These are phyloP conservation scores for Cladophialophora bantiana DNA, from an alignment of 2,329 filamentous ascomycete species.

Conservation along the genomic window DNA sequence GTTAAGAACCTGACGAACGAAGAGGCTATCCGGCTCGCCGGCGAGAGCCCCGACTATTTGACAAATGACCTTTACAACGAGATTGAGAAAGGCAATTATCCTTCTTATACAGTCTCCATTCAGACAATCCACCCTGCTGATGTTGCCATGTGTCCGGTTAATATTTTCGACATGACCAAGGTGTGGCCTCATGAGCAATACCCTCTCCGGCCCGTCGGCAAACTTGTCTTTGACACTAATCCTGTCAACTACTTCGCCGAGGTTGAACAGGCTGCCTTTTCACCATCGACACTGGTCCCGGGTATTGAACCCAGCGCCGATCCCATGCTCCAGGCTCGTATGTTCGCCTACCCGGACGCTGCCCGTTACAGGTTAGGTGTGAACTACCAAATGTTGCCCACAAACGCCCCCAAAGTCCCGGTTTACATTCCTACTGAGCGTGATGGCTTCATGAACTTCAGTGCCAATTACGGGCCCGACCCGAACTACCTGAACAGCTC, in stretches of 20 bases:
- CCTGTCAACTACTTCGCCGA: conserved; percentile 73
- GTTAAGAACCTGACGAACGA: conserved; percentile 66
- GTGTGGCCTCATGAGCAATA: conserved; percentile 71
- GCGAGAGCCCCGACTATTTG: conserved; percentile 67
- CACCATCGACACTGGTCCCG: conserved; percentile 69
- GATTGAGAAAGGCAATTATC: conserved; percentile 67
- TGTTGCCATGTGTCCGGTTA: conserved; percentile 67
- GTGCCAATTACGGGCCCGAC: conserved; percentile 65
- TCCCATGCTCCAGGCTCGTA: conserved; percentile 66
- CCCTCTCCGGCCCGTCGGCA: conserved; percentile 67
- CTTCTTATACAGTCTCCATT: conserved; percentile 69
- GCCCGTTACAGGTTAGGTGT: conserved; percentile 50
- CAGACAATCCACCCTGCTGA: conserved; percentile 69
- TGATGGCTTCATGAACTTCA: conserved; percentile 48
- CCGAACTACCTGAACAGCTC: conserved; percentile 60
- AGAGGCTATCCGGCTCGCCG: conserved; percentile 62
- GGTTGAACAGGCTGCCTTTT: conserved; percentile 70
- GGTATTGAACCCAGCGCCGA: conserved; percentile 70
- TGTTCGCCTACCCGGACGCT: conserved; percentile 68
- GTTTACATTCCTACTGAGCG: conserved; percentile 62
- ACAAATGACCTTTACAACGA: conserved; percentile 70
- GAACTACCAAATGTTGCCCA: conserved; percentile 52
- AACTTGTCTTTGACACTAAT: conserved; percentile 70
- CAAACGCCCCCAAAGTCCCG: conserved; percentile 44
- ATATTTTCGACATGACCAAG: conserved; percentile 74